These are phyloP conservation scores for Linum usitatissimum DNA, from an alignment of 345 rosid species.

Conservation along the genomic window DNA sequence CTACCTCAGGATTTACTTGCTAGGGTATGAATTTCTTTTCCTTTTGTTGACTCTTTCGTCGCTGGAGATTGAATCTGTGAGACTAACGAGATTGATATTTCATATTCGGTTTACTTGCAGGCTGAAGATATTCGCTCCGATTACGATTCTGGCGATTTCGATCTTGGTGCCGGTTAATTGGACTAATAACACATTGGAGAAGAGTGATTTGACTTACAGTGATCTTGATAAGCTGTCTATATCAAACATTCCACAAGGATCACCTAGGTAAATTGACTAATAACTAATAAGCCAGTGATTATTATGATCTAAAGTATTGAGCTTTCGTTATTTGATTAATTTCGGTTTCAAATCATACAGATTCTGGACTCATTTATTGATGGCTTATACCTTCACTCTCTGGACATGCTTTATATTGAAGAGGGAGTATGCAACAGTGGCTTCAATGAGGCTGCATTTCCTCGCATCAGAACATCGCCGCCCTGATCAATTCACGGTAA, in stretches of 20 bases:
- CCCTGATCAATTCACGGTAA: slow-evolving; percentile 85
- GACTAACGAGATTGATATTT: too few relatives aligned
- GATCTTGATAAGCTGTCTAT: slow-evolving; percentile 79
- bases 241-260: slow-evolving; percentile 73
- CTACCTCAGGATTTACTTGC: slow-evolving; percentile 71
- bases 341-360: slow-evolving; percentile 21
- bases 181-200: slow-evolving; percentile 59
- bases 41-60: not conserved
- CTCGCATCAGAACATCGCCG: slow-evolving; percentile 69
- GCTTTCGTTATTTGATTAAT: not conserved
- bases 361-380: slow-evolving; percentile 83
- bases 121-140: slow-evolving; percentile 76
- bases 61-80: not conserved
- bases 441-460: slow-evolving; percentile 76
- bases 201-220: slow-evolving; percentile 45
- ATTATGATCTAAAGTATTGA: not conserved
- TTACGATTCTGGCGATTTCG: slow-evolving; percentile 56
- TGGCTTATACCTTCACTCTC: slow-evolving; percentile 81
- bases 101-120: slow-evolving; percentile 32
- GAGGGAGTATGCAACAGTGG: slow-evolving; percentile 63
- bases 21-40: slow-evolving; percentile 44
- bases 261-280: slow-evolving; percentile 38
- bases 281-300: too few relatives aligned
- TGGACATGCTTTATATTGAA: slow-evolving; percentile 85
- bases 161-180: slow-evolving; percentile 82